These are phyloP conservation scores for Avena insularis DNA, from an alignment of 176 grass and related monocot genomes.

Conservation along the genomic window DNA sequence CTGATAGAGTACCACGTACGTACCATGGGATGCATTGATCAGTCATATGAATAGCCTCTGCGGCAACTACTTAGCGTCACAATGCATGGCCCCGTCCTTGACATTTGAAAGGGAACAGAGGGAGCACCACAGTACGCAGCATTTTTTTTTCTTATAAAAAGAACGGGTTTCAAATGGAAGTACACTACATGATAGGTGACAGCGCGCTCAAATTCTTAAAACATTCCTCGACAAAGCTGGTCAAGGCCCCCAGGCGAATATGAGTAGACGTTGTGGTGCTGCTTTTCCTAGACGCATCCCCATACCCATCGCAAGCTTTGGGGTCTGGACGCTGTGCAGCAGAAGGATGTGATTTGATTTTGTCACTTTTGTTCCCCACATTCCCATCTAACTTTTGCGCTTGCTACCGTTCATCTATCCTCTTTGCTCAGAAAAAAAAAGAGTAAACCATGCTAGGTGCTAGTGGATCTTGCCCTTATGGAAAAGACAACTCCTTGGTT, in stretches of 20 bases:
- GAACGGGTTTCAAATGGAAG: background rate
- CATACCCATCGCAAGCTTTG: slow-evolving; percentile 12
- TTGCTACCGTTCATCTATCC: slow-evolving; percentile 34
- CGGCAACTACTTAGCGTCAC: background rate
- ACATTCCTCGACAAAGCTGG: slow-evolving; percentile 59
- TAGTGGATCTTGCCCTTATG: slow-evolving; percentile 18
- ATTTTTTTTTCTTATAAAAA: background rate
- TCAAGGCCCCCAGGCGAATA: slow-evolving; percentile 47
- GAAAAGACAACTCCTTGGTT: slow-evolving; percentile 42
- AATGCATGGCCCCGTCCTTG: slow-evolving; percentile 1
- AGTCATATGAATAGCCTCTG: slow-evolving; percentile 34
- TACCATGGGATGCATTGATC: slow-evolving; percentile 30
- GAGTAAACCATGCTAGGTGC: slow-evolving; percentile 24
- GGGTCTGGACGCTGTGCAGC: slow-evolving; percentile 29
- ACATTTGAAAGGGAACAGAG: slow-evolving; percentile 31
- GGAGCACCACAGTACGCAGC: background rate
- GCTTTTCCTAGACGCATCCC: slow-evolving; percentile 30
- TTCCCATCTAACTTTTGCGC: slow-evolving; percentile 12
- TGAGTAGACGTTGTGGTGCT: slow-evolving; percentile 42
- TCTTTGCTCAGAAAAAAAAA: slow-evolving; percentile 49
- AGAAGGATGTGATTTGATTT: slow-evolving; percentile 52
- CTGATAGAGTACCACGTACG: background rate
- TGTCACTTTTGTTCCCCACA: slow-evolving; percentile 48
- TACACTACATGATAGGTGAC: background rate
- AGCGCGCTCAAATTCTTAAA: slow-evolving; percentile 5